Evolutionary conservation across 108 stramenopile species (phyloP), one percentile per base, ranked within the genome.

Genomic region (Ochromonas danica): DNA sequence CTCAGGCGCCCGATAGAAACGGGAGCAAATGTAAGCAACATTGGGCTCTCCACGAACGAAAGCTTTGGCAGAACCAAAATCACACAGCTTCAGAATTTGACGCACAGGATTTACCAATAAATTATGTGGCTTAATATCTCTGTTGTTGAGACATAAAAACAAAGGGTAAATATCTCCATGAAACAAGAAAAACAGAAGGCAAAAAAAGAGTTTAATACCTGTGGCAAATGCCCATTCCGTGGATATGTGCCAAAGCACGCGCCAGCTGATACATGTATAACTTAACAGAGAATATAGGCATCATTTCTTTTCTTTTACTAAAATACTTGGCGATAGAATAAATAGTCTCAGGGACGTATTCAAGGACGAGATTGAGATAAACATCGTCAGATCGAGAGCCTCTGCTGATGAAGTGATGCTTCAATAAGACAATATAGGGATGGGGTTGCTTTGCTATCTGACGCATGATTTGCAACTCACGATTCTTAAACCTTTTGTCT

Each of bases 1-100:
- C 85, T 99, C 98, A 39, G 98, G 98, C 33, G 98, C 98, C 60
- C 98, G 87, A 84, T 99, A 99, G 87, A 97, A 99, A 65, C 98
- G 85, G 45, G 89, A 90, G 84, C 98, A 99, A 84, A 99, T 99
- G 83, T 99, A 97, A 38, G 90, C 86, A 0, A 97, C 97, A 83
- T 97, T 99, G 6, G 98, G 96, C 82, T 97, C 95, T 28, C 98
- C 98, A 57, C 77, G 85, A 14, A 96, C 95, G 38, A 98, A 83
- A 0, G 92, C 89, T 85, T 99, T 99, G 71, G 98, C 96, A 61
- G 91, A 91, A 27, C 98, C 98, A 87, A 99, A 99, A 88, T 99
- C 98, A 84, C 96, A 97, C 2, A 99, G 88, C 80, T 99, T 99
- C 45, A 99, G 85, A 62, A 95, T 90, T 67, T 96, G 95, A 42